Evolutionary conservation across 179 eudicot genomes (phyloP).

Genomic region (Spergularia azorica): DNA sequence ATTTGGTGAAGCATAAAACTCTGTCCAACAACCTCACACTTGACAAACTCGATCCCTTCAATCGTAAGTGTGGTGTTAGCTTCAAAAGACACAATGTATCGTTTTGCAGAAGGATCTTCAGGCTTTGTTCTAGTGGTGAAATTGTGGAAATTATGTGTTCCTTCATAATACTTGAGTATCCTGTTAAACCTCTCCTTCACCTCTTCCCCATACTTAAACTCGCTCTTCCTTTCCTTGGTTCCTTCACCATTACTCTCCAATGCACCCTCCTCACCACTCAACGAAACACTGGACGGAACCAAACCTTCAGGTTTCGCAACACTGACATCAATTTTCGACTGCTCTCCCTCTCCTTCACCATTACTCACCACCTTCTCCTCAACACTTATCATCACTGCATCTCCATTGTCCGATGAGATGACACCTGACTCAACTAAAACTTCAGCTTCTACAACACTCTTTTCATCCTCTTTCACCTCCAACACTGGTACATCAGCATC

Average conservation of each 20-base stretch:
- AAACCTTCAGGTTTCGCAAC: background rate
- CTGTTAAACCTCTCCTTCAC: slow-evolving; percentile 69
- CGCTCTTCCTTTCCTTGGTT: slow-evolving; percentile 28
- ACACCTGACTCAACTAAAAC: slow-evolving; percentile 12
- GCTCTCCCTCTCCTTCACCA: background rate
- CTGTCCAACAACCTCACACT: slow-evolving; percentile 91
- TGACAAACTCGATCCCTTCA: slow-evolving; percentile 84
- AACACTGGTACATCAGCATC: slow-evolving; percentile 11
- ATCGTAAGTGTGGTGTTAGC: slow-evolving; percentile 60
- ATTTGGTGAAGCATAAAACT: slow-evolving; percentile 99
- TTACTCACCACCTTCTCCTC: slow-evolving; percentile 14
- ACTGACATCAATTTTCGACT: slow-evolving; percentile 20
- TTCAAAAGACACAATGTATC: slow-evolving; percentile 74
- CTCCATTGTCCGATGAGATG: slow-evolving; percentile 20
- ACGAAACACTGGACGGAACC: slow-evolving; percentile 24
- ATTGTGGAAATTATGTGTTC: slow-evolving; percentile 91
- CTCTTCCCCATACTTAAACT: slow-evolving; percentile 63
- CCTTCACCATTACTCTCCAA: slow-evolving; percentile 16
- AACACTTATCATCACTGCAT: background rate
- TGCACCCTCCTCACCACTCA: slow-evolving; percentile 17
- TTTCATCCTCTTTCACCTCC: background rate
- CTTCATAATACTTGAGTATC: slow-evolving; percentile 68
- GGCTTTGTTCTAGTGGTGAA: slow-evolving; percentile 88
- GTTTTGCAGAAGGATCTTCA: slow-evolving; percentile 79
- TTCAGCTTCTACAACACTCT: slow-evolving; percentile 5